Conservation (phyloP, 345 rosid genomes). For the Erucastrum elatum region DNA sequence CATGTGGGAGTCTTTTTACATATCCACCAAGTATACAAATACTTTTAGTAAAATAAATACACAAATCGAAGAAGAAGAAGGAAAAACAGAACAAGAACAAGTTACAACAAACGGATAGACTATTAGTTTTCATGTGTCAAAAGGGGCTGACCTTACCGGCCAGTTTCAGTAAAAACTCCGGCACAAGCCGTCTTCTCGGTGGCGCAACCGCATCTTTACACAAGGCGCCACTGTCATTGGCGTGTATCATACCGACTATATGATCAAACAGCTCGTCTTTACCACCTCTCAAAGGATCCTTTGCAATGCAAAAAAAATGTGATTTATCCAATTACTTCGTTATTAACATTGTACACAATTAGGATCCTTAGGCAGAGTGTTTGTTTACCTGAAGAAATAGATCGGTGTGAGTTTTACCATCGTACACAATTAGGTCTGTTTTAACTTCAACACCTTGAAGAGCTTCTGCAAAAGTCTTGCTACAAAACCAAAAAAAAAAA, state of each 20-base stretch:
- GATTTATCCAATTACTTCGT: background rate
- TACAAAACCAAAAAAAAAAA: constrained; percentile 36
- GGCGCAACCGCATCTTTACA: constrained; percentile 60
- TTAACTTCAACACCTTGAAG: constrained; percentile 62
- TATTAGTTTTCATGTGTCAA: constrained; percentile 28
- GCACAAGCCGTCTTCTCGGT: constrained; percentile 78
- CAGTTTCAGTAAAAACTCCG: constrained; percentile 62
- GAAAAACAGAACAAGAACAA: background rate
- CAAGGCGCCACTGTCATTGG: constrained; percentile 60
- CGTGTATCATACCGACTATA: constrained; percentile 65
- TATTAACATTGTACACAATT: background rate
- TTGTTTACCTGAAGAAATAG: constrained; percentile 81
- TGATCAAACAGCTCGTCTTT: constrained; percentile 74
- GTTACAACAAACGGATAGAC: background rate
- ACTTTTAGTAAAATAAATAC: background rate
- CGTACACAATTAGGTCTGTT: constrained; percentile 57
- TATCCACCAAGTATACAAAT: background rate
- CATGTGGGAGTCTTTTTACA: background rate
- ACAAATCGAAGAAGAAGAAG: constrained; percentile 10
- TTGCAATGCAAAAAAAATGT: constrained; percentile 3
- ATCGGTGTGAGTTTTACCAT: constrained; percentile 92
- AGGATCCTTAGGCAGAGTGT: background rate
- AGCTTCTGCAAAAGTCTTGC: constrained; percentile 60
- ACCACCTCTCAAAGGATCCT: constrained; percentile 99
- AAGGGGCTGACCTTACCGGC: constrained; percentile 85